Conservation (phyloP, 176 grass and related monocot species). For the Carex scoparia region DNA sequence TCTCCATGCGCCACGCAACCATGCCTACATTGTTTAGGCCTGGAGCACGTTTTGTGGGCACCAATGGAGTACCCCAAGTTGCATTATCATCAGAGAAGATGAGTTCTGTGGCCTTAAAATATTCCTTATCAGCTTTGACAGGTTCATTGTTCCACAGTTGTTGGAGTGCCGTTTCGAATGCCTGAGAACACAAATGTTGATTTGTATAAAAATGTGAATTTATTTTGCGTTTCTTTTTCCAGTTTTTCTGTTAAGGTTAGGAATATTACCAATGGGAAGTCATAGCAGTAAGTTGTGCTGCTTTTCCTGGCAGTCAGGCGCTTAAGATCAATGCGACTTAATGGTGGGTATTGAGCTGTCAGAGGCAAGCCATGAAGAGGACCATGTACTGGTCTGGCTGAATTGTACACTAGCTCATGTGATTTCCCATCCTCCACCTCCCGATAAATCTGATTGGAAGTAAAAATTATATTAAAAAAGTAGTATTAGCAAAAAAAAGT, state of each 20-base stretch:
- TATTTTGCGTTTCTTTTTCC: neutral
- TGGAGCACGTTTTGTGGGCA: slow-evolving; percentile 56
- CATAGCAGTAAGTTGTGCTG: slow-evolving; percentile 96
- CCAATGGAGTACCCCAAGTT: slow-evolving; percentile 71
- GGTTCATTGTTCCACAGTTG: slow-evolving; percentile 55
- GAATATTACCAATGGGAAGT: slow-evolving; percentile 80
- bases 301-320: slow-evolving; percentile 79
- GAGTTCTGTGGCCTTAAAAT: slow-evolving; percentile 70
- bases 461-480: slow-evolving; percentile 6
- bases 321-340: slow-evolving; percentile 73
- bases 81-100: slow-evolving; percentile 57
- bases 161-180: slow-evolving; percentile 90
- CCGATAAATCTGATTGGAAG: slow-evolving; percentile 65
- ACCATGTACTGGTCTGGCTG: slow-evolving; percentile 41
- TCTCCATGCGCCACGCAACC: slow-evolving; percentile 92
- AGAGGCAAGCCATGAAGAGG: slow-evolving; percentile 73
- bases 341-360: slow-evolving; percentile 58
- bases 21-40: slow-evolving; percentile 80
- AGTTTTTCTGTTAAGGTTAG: neutral
- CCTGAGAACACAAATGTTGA: slow-evolving; percentile 33
- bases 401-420: slow-evolving; percentile 68
- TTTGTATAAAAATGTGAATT: neutral
- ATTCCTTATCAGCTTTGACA: slow-evolving; percentile 39
- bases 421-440: slow-evolving; percentile 69
- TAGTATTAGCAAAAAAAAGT: slow-evolving; percentile 5